Evolutionary conservation across 192 early-diverging fungal species (phyloP).

Genomic region (Coemansia biformis): DNA sequence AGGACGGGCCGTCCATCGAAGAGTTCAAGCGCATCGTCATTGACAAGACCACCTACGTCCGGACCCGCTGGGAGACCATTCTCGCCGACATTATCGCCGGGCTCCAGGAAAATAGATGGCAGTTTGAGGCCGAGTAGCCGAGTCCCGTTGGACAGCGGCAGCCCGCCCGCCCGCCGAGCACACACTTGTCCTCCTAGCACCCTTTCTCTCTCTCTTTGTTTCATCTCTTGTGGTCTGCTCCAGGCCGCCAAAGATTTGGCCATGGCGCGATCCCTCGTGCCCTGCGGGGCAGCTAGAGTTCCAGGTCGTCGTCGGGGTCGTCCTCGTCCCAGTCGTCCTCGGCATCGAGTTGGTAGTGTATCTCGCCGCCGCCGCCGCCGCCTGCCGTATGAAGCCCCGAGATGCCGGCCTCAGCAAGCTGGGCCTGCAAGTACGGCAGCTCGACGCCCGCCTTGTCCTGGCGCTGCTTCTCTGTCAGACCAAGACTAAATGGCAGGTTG

Average conservation of each 20-base stretch:
- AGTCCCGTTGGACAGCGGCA: background rate
- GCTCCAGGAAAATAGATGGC: constrained; percentile 77
- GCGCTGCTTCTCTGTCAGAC: constrained; percentile 77
- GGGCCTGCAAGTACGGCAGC: constrained; percentile 70
- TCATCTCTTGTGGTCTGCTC: no score
- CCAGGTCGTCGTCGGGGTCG: constrained; percentile 87
- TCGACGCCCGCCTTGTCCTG: constrained; percentile 66
- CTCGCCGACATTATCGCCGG: constrained; percentile 88
- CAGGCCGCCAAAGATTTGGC: background rate
- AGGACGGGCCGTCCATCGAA: constrained; percentile 58
- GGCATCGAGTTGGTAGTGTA: constrained; percentile 80
- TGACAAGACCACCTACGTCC: constrained; percentile 94
- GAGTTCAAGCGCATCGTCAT: constrained; percentile 82
- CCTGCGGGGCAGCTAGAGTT: constrained; percentile 52
- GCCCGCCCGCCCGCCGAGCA: no score
- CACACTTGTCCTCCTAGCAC: no score
- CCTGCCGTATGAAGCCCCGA: background rate
- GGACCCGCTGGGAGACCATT: constrained; percentile 77
- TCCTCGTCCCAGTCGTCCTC: constrained; percentile 88
- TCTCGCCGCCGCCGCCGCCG: constrained; percentile 31
- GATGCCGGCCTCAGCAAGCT: constrained; percentile 3
- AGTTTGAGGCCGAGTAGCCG: constrained; percentile 48
- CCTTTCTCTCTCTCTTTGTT: background rate
- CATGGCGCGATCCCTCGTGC: background rate
- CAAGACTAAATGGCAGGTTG: constrained; percentile 79